phyloP scores from a whole-genome alignment of 2,329 filamentous ascomycete species.

The Penicillium aurantiogriseum region DNA sequence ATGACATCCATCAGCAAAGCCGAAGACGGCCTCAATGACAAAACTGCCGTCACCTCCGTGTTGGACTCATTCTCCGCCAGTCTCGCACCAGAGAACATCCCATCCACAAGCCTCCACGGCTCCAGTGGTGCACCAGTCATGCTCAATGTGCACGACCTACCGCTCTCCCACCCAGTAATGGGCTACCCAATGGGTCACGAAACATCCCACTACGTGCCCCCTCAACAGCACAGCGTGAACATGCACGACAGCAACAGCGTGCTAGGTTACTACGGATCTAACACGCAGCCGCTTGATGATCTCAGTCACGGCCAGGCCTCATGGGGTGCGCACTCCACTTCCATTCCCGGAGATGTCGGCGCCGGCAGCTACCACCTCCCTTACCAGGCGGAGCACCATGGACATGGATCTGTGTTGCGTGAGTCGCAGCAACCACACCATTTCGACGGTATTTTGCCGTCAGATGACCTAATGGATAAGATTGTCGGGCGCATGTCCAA shows the following conservation, averaged over 20 bases:
- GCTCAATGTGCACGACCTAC: slow-evolving; percentile 38
- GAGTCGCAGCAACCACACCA: slow-evolving; percentile 34
- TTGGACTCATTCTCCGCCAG: slow-evolving; percentile 36
- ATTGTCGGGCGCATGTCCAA: slow-evolving; percentile 36
- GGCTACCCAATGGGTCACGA: slow-evolving; percentile 35
- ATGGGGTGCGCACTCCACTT: slow-evolving; percentile 33
- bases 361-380: slow-evolving; percentile 32
- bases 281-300: slow-evolving; percentile 36
- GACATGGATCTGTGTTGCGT: slow-evolving; percentile 31
- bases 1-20: slow-evolving; percentile 34
- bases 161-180: slow-evolving; percentile 33
- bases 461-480: slow-evolving; percentile 41
- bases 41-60: slow-evolving; percentile 36
- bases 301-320: slow-evolving; percentile 31
- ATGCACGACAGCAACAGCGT: slow-evolving; percentile 35
- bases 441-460: slow-evolving; percentile 34
- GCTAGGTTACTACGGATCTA: slow-evolving; percentile 33
- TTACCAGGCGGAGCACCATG: slow-evolving; percentile 34
- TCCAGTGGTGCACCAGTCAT: slow-evolving; percentile 32
- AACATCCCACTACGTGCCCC: slow-evolving; percentile 33
- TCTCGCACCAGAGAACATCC: slow-evolving; percentile 33
- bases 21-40: slow-evolving; percentile 36
- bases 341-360: slow-evolving; percentile 33
- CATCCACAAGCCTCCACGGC: slow-evolving; percentile 30
- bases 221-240: slow-evolving; percentile 30